phyloP scores from a whole-genome alignment of 2,329 filamentous ascomycete genomes.

The Penicillium hordei region DNA sequence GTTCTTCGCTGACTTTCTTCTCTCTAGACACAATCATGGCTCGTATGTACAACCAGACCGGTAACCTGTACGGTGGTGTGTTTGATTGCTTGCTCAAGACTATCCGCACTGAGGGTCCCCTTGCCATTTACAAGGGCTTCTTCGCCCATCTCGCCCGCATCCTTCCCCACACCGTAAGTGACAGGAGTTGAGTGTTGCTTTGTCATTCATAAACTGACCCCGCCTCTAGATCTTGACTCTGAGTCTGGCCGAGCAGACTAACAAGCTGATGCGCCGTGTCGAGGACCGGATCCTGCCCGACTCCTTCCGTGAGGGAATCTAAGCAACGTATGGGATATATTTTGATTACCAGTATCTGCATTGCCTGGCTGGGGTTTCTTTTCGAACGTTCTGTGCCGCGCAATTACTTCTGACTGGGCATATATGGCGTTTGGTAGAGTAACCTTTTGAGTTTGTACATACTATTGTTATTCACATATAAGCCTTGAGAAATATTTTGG shows the following conservation, averaged over 20 bases:
- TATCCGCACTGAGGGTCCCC: slow-evolving; percentile 80
- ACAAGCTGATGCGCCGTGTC: slow-evolving; percentile 80
- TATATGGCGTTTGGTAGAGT: slow-evolving; percentile 9
- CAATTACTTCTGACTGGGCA: neutral
- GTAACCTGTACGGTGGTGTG: slow-evolving; percentile 90
- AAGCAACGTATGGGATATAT: slow-evolving; percentile 14
- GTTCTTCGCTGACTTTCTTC: slow-evolving; percentile 1
- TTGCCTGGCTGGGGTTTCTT: slow-evolving; percentile 6
- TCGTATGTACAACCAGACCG: slow-evolving; percentile 97
- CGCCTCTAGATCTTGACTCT: slow-evolving; percentile 72
- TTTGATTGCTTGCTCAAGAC: slow-evolving; percentile 93
- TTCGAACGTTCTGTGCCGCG: neutral
- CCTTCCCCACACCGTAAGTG: slow-evolving; percentile 76
- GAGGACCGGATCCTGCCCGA: slow-evolving; percentile 61
- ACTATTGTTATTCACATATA: neutral
- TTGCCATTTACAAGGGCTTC: slow-evolving; percentile 98
- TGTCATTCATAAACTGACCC: slow-evolving; percentile 21
- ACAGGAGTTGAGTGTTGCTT: neutral
- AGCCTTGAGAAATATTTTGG: neutral
- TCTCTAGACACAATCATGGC: slow-evolving; percentile 89
- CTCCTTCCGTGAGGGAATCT: slow-evolving; percentile 50
- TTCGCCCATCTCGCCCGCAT: slow-evolving; percentile 92
- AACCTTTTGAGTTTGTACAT: slow-evolving; percentile 1
- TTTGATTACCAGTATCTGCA: neutral
- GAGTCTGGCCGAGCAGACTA: slow-evolving; percentile 93